A percentile compares a stretch with the other conserved stretches of the same genome.
Evolutionary conservation across 2,329 filamentous ascomycete species (phyloP).

Genomic region (Arachnopeziza araneosa): DNA sequence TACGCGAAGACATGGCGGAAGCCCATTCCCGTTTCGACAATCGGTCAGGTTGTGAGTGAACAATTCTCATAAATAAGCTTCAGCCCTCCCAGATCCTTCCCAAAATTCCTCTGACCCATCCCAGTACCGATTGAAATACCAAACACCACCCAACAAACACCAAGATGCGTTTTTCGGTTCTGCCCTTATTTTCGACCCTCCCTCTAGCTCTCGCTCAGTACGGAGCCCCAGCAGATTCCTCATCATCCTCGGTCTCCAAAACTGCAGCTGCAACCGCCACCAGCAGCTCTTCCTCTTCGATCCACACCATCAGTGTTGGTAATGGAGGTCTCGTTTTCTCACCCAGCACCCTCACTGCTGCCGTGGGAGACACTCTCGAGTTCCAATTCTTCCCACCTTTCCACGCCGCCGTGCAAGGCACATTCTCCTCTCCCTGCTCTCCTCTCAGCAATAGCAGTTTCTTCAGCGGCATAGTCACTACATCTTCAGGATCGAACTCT

Average conservation of each 20-base stretch:
- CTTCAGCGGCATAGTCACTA: conserved; percentile 59
- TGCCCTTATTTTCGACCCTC: not conserved
- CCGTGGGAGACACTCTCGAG: conserved; percentile 43
- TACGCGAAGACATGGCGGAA: not conserved
- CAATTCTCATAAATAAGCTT: too few relatives aligned
- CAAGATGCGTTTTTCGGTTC: not conserved
- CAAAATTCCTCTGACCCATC: not conserved
- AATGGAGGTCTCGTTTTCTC: not conserved
- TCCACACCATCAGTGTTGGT: not conserved
- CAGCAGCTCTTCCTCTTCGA: not conserved
- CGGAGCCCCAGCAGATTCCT: not conserved
- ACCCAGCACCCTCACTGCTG: not conserved
- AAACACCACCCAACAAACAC: not conserved
- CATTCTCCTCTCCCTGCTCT: conserved; percentile 64
- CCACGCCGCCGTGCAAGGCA: conserved; percentile 75
- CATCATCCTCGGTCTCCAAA: not conserved
- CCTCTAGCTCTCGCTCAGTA: not conserved
- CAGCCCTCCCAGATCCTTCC: too few relatives aligned
- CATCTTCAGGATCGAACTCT: conserved; percentile 41
- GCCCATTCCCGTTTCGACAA: not conserved
- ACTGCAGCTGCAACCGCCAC: not conserved
- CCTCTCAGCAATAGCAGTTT: conserved; percentile 52
- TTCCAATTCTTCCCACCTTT: conserved; percentile 64
- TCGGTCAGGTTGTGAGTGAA: too few relatives aligned
- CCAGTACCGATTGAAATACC: not conserved